Evolutionary conservation across 139 green algal species (phyloP).

Genomic region (Coccomyxa sp.): DNA sequence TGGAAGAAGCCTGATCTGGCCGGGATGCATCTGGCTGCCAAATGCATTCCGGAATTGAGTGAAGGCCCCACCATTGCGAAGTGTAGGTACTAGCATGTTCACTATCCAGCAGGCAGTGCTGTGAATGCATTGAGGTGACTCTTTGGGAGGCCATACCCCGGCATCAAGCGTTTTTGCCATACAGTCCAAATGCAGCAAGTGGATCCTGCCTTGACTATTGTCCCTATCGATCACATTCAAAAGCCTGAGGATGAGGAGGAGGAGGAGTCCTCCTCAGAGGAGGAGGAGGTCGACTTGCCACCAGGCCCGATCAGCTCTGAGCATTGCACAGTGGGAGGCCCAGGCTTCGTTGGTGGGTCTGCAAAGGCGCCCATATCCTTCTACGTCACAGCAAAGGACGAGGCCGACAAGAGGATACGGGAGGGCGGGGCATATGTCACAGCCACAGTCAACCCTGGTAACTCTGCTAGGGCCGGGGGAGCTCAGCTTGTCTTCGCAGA

Average conservation of each 20-base stretch:
- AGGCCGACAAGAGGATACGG: conserved; percentile 32
- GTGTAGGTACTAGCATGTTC: too few species aligned
- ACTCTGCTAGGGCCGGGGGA: background rate
- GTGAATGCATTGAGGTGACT: too few species aligned
- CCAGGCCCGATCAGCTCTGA: conserved; percentile 53
- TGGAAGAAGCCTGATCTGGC: too few species aligned
- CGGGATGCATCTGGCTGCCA: too few species aligned
- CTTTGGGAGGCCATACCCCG: too few species aligned
- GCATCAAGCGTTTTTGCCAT: too few species aligned
- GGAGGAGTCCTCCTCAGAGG: conserved; percentile 9
- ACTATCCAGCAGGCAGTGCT: too few species aligned
- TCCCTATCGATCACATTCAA: too few species aligned
- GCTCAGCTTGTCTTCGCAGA: conserved; percentile 23
- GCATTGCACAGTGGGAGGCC: conserved; percentile 51
- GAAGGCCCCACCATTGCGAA: too few species aligned
- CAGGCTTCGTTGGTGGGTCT: conserved; percentile 37
- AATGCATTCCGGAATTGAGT: too few species aligned
- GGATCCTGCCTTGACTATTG: too few species aligned
- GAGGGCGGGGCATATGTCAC: conserved; percentile 55
- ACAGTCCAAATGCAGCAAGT: too few species aligned
- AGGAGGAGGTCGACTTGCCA: conserved; percentile 31
- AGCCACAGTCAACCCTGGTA: conserved; percentile 37
- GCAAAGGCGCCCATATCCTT: conserved; percentile 35
- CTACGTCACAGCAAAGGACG: conserved; percentile 55
- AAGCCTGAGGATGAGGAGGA: conserved; percentile 3